Conservation (phyloP, 441 rosid species). For the Arabidopsis lyrata region DNA sequence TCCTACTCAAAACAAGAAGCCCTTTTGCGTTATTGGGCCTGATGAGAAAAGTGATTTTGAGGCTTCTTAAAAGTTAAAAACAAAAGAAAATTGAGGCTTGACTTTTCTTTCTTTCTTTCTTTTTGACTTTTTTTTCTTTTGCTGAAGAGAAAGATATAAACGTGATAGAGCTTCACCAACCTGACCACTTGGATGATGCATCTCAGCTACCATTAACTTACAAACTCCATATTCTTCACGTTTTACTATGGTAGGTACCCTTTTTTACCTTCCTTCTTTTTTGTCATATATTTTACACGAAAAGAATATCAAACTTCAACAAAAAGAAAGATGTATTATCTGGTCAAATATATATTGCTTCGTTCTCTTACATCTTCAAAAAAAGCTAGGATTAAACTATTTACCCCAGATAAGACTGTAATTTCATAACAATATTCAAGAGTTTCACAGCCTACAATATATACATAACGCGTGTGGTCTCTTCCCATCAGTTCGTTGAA, state of each 20-base stretch:
- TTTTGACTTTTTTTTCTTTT: too few species aligned
- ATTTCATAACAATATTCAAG: not conserved
- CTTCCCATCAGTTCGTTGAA: not conserved
- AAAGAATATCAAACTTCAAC: not conserved
- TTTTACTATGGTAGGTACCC: slow-evolving; percentile 34
- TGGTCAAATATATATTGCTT: not conserved
- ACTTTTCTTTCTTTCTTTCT: not conserved
- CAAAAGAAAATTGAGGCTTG: not conserved
- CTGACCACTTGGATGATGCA: slow-evolving; percentile 8
- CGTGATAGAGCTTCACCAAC: slow-evolving; percentile 43
- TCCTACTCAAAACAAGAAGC: not conserved
- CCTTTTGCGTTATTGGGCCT: slow-evolving; percentile 26
- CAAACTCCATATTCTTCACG: slow-evolving; percentile 43
- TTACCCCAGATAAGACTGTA: not conserved
- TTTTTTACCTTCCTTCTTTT: not conserved
- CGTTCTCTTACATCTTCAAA: not conserved
- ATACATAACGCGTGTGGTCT: slow-evolving; percentile 28
- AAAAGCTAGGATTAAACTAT: not conserved
- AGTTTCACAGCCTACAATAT: slow-evolving; percentile 20
- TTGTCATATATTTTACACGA: not conserved
- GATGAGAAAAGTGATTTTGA: not conserved
- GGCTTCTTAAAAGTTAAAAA: slow-evolving; percentile 17
- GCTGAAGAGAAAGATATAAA: slow-evolving; percentile 13
- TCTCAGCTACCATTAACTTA: slow-evolving; percentile 34
- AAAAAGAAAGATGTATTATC: not conserved